phyloP scores from a whole-genome alignment of 768 basidiomycete genomes.

The Coprinopsis sp. region DNA sequence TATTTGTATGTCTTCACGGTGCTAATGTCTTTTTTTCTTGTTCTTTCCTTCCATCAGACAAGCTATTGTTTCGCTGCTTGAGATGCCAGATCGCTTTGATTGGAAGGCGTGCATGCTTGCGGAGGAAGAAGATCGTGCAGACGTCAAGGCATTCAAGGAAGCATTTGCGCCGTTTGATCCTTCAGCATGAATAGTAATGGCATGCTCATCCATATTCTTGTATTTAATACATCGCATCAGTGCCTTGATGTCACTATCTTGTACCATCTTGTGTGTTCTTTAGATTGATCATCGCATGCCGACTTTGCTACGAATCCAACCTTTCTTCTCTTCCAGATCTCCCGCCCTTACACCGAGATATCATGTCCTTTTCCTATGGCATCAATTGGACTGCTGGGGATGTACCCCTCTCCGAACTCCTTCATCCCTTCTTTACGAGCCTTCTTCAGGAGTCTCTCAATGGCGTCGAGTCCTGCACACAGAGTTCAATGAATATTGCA shows the following conservation, averaged over 20 bases:
- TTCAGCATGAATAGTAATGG: constrained; percentile 22
- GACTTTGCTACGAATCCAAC: no score
- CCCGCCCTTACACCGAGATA: constrained; percentile 27
- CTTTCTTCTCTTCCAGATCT: no score
- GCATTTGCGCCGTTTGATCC: constrained; percentile 78
- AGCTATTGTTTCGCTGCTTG: constrained; percentile 74
- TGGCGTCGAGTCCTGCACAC: constrained; percentile 74
- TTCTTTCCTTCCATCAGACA: constrained; percentile 44
- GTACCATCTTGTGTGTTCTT: no score
- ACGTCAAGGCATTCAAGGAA: constrained; percentile 78
- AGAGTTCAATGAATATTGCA: background rate
- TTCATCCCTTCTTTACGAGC: constrained; percentile 57
- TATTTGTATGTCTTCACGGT: constrained; percentile 18
- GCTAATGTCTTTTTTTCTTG: constrained; percentile 8
- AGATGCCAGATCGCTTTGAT: constrained; percentile 73
- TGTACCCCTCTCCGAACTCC: constrained; percentile 63
- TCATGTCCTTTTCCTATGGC: background rate
- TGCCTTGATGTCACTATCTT: no score
- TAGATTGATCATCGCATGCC: no score
- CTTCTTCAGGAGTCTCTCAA: constrained; percentile 70
- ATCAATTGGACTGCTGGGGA: background rate
- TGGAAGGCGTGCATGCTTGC: constrained; percentile 86
- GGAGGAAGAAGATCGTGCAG: constrained; percentile 82
- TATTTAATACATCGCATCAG: no score
- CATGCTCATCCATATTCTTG: no score